Base-by-base conservation (phyloP, 129 eudicot genomes). In the Apium graveolens region DNA sequence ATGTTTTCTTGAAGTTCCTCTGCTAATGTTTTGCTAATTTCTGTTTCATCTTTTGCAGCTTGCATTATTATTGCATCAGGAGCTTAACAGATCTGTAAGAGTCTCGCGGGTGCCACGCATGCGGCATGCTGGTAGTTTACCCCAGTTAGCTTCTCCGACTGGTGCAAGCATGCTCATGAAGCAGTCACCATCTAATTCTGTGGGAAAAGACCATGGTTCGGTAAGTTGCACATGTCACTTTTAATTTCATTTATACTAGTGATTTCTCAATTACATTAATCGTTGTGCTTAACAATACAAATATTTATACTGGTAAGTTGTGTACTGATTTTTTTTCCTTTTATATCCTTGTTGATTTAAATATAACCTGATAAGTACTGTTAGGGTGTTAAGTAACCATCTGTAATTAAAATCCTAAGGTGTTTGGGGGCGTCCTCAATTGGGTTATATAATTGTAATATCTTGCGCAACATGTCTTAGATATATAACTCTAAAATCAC, bases 71-170 rank as follows among this genome's bases (percentile, higher is more conserved):
- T 78, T 94, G 69, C 98, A 94, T 84, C 98, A 94, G 82, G 93
- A 94, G 81, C 97, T 94, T 29, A 94, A 94, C 80, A 94, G 98
- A 78, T 94, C 98, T 70, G 93, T 93, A n/a, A 35, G 37, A 81
- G 97, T 95, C 81, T 96, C 96, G 14, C 87, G 99, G 75, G 95
- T 92, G 84, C 96, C 97, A 80, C 97, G 99, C 57, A 88, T 92
- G 91, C 99, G 97, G 37, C 87, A 95, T 73, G 88, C 99, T 80
- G 96, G 97, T 63, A 92, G 96, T 86, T 86, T 92, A 79, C 97
- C 99, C 78, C 98, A 95, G 81, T 70, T 91, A 63, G 84, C 92
- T 57, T 80, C 96, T 72, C 84, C 85, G 32, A 82, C 91, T 45
- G 85, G 92, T 20, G 78, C 91, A 42, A 94, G 88, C 82, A 86